Percentiles rank a stretch among this genome's conserved stretches.
phyloP scores from a whole-genome alignment of 306 rosid genomes.

The Vigna radiata region DNA sequence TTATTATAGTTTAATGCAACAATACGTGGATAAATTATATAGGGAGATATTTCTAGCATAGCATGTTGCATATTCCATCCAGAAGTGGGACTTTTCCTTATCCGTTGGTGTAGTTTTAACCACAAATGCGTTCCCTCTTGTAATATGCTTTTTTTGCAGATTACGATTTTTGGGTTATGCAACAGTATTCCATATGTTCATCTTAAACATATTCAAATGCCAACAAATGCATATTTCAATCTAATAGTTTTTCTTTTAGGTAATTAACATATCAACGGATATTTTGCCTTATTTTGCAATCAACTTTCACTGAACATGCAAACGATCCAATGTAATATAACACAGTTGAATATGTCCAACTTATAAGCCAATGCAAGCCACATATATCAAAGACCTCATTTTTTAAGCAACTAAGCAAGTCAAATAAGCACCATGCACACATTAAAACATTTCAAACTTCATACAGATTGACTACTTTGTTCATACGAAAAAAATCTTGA shows the following conservation, averaged over 20 bases:
- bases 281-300: background rate
- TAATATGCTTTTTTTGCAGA: background rate
- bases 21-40: too few species aligned
- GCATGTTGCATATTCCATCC: background rate
- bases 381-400: too few species aligned
- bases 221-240: background rate
- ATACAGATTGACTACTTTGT: background rate
- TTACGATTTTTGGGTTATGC: background rate
- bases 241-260: background rate
- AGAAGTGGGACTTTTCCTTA: background rate
- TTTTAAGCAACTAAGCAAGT: background rate
- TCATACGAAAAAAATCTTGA: background rate
- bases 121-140: background rate
- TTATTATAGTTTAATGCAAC: background rate
- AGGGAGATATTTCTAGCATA: background rate
- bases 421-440: background rate
- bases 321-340: background rate
- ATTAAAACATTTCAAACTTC: background rate
- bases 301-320: conserved; percentile 11
- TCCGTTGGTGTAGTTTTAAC: background rate
- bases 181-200: background rate
- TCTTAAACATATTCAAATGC: background rate
- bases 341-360: background rate
- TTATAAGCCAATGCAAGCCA: conserved; percentile 1
- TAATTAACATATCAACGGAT: background rate